Evolutionary conservation across 2,329 filamentous ascomycete genomes (phyloP), one percentile per base, ranked within the genome.

Genomic region (Rhynchosporium agropyri): DNA sequence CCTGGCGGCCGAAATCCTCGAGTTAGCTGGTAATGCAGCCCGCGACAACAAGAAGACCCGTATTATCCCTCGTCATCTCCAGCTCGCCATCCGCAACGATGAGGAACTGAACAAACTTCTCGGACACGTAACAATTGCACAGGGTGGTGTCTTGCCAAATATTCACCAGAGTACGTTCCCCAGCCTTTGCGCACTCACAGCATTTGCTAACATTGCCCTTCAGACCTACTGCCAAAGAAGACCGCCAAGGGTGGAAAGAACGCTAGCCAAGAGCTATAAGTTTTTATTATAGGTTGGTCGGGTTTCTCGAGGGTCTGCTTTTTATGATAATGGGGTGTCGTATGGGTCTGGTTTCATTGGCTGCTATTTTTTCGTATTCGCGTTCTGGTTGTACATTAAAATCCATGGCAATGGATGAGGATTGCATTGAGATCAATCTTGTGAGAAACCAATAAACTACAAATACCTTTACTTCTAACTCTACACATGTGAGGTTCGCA

Each of bases 31-130:
- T 74, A 99, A 99, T 80, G 95, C 95, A 75, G 95, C 95, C 69
- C 94, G 95, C 74, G 95, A 99, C 84, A 97, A 98, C 89, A 99
- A 99, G 91, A 98, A 98, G 90, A 99, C 94, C 70, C 93, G 95
- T 90, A 99, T 99, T 83, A 99, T 98, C 67, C 95, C 95, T 70
- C 92, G 95, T 81, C 95, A 99, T 81, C 88, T 99, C 54, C 95
- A 99, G 84, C 92, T 99, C 74, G 95, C 95, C 81, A 99, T 99
- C 84, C 89, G 95, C 77, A 97, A 97, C 83, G 94, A 98, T 80
- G 94, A 98, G 87, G 95, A 99, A 83, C 80, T 98, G 90, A 97
- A 98, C 90, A 98, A 97, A 87, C 89, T 96, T 68, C 85, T 97
- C 70, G 93, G 93, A 63, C 92, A 96, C 78, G 92, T 97, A 80